These are phyloP conservation scores for Colletotrichum agaves DNA, from an alignment of 2,329 filamentous ascomycete species.

Conservation along the genomic window DNA sequence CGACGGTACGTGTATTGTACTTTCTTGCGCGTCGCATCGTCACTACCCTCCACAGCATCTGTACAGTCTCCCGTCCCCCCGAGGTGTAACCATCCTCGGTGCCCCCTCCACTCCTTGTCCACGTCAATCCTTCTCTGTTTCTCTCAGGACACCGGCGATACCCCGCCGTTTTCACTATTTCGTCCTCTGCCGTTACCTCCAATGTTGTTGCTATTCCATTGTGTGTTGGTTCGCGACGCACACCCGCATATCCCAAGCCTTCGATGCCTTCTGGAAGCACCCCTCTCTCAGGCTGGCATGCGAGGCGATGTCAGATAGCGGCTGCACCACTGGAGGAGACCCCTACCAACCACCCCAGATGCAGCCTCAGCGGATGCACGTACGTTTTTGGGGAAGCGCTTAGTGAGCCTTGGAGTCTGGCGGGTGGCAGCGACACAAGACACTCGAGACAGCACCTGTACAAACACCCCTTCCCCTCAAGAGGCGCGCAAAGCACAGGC, in stretches of 20 bases:
- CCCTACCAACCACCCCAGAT: conserved; percentile 27
- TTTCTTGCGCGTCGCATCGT: conserved; percentile 27
- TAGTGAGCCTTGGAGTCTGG: conserved; percentile 26
- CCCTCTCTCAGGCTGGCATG: conserved; percentile 17
- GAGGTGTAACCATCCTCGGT: conserved; percentile 27
- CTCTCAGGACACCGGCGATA: conserved; percentile 23
- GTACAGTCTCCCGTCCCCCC: conserved; percentile 18
- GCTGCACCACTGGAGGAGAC: conserved; percentile 5
- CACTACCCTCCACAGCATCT: conserved; percentile 17
- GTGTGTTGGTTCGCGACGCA: neutral
- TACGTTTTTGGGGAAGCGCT: conserved; percentile 30
- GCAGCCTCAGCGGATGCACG: conserved; percentile 27
- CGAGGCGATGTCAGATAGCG: neutral
- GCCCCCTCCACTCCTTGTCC: conserved; percentile 15
- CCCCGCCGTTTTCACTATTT: conserved; percentile 4
- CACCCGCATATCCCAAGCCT: conserved; percentile 18
- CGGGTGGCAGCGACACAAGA: conserved; percentile 21
- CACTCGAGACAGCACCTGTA: conserved; percentile 30
- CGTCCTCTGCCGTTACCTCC: conserved; percentile 20
- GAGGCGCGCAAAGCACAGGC: conserved; percentile 28
- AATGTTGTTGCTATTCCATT: neutral
- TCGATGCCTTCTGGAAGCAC: conserved; percentile 34
- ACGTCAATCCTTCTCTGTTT: conserved; percentile 34
- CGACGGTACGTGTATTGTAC: conserved; percentile 30
- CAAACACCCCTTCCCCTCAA: conserved; percentile 31